Conservation (phyloP, 176 grass and related monocot genomes). For the Carex cristatella region DNA sequence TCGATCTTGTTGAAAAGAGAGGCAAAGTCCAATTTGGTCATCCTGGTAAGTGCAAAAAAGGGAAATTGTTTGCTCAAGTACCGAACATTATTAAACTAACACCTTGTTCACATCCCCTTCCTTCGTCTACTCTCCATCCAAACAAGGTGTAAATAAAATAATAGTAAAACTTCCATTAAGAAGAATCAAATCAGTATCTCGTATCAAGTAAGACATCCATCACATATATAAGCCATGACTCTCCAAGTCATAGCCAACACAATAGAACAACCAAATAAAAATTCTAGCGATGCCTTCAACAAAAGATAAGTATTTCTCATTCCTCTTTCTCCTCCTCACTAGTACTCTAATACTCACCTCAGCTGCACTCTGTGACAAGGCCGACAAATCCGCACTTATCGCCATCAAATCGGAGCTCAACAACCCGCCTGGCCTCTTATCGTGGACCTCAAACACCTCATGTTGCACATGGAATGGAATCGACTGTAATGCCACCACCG, state of each 20-base stretch:
- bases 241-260: too few relatives aligned
- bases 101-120: too few relatives aligned
- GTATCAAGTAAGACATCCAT: not conserved
- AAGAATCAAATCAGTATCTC: not conserved
- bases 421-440: constrained; percentile 29
- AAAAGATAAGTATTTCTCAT: not conserved
- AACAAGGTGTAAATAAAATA: not conserved
- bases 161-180: not conserved
- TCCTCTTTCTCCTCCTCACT: constrained; percentile 21
- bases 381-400: constrained; percentile 30
- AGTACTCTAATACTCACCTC: not conserved
- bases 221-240: not conserved
- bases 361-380: constrained; percentile 31
- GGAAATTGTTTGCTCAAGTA: not conserved
- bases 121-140: too few relatives aligned
- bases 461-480: constrained; percentile 48
- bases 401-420: constrained; percentile 34
- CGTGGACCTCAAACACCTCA: constrained; percentile 30
- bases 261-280: not conserved
- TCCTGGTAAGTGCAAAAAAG: not conserved
- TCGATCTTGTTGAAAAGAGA: too few relatives aligned
- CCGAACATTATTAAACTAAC: not conserved
- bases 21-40: too few relatives aligned
- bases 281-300: not conserved
- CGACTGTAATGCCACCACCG: constrained; percentile 35